Conservation (phyloP, 1,284 basidiomycete genomes). For the Exobasidium cylindrosporum region DNA sequence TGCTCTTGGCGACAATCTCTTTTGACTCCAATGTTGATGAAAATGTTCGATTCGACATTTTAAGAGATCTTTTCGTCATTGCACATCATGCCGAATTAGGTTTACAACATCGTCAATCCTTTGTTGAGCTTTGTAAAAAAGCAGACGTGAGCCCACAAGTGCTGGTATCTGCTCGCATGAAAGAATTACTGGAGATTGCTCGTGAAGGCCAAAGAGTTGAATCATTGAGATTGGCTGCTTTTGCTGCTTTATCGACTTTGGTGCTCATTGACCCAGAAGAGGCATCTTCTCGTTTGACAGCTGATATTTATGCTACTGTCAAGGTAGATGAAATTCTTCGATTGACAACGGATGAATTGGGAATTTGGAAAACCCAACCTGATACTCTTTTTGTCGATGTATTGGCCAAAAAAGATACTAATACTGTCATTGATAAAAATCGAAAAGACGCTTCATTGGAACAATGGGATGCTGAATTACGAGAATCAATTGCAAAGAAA, state of each 20-base stretch:
- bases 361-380: slow-evolving; percentile 46
- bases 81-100: slow-evolving; percentile 43
- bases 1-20: slow-evolving; percentile 32
- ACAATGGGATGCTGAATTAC: slow-evolving; percentile 52
- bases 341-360: slow-evolving; percentile 42
- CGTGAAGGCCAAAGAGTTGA: slow-evolving; percentile 26
- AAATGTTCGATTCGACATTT: neutral
- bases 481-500: slow-evolving; percentile 50
- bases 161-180: slow-evolving; percentile 33
- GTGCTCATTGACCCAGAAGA: slow-evolving; percentile 40
- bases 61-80: slow-evolving; percentile 45
- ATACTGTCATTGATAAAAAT: slow-evolving; percentile 22
- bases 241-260: slow-evolving; percentile 41
- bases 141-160: slow-evolving; percentile 40
- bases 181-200: slow-evolving; percentile 28
- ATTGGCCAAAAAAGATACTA: slow-evolving; percentile 33
- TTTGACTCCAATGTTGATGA: slow-evolving; percentile 18
- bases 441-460: slow-evolving; percentile 46
- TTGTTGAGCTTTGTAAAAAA: slow-evolving; percentile 47
- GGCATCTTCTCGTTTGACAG: slow-evolving; percentile 35
- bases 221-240: slow-evolving; percentile 32
- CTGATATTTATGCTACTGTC: slow-evolving; percentile 31
- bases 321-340: slow-evolving; percentile 27
- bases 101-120: slow-evolving; percentile 33
- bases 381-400: slow-evolving; percentile 45